Evolutionary conservation across 2,329 filamentous ascomycete genomes (phyloP).

Genomic region (Trichoderma breve): DNA sequence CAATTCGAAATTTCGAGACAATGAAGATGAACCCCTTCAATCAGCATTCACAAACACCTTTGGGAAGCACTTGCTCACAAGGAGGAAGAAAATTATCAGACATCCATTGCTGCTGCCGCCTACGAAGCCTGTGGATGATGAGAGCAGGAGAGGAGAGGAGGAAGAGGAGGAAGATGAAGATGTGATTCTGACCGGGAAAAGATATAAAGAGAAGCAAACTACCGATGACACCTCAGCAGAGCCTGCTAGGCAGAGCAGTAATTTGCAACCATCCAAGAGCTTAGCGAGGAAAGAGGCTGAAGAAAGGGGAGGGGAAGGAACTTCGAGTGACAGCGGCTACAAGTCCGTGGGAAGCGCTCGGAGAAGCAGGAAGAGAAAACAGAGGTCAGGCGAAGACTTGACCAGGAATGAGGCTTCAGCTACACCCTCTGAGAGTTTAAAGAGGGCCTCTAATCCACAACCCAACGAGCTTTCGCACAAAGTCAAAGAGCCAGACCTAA

Average conservation of each 20-base stretch:
- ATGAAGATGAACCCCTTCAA: conserved; percentile 19
- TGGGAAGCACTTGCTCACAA: conserved; percentile 5
- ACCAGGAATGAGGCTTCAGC: not conserved
- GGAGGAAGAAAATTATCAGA: not conserved
- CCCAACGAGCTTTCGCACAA: not conserved
- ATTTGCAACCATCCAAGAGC: not conserved
- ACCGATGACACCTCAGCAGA: not conserved
- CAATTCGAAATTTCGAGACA: conserved; percentile 25
- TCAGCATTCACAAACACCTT: conserved; percentile 10
- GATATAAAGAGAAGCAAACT: not conserved
- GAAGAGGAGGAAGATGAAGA: conserved; percentile 27
- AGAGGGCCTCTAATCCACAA: not conserved
- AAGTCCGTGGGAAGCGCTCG: not conserved
- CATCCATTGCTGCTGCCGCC: not conserved
- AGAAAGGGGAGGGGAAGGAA: not conserved
- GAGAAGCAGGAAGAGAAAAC: conserved; percentile 12
- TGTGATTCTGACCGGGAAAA: conserved; percentile 22
- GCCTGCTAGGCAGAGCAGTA: not conserved
- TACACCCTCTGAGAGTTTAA: not conserved
- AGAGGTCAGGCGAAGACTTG: not conserved
- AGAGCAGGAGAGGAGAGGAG: conserved; percentile 26
- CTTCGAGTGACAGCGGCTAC: conserved; percentile 8
- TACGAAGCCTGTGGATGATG: conserved; percentile 19
- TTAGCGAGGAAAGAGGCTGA: not conserved
- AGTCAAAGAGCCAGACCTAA: not conserved